Base-by-base conservation (phyloP, 805 yeast genomes). In the Hanseniaspora jakobsenii region DNA sequence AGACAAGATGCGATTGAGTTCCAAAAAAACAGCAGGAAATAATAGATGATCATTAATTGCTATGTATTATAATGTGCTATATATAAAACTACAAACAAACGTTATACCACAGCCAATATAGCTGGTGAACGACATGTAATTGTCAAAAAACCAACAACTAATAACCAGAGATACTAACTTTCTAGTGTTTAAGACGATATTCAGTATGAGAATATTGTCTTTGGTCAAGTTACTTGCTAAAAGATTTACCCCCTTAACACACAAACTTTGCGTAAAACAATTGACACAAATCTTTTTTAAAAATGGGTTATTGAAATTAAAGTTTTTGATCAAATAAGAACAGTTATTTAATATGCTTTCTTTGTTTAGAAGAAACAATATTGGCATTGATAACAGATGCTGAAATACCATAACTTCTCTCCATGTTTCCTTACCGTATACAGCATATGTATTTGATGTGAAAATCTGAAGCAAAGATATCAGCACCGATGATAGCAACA, bases 221-320 rank as follows among this genome's bases (percentile, higher is more conserved):
- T 37, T 28, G 4, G 29, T 26, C 12, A 42, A 23, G n/a, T 42
- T 43, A 16, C 79, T 73, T 0, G 78, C 75, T 19, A 81, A 61
- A 53, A 65, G 65, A 53, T 77, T 78, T 10, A 81, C 89, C 4
- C 89, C 86, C 10, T 72, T 60, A 1, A 78, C 73, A 54, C 93
- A 81, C 3, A 75, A 41, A 50, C 70, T 66, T 57, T 78, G 84
- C 0, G 82, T 73, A 1, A 66, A 13, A 14, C 67, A 66, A 52
- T 77, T 78, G 12, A 65, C 50, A 3, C 60, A 10, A 16, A 75
- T 52, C 51, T 60, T 58, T 16, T 12, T 50, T 2, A 64, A 56
- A 10, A 65, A 28, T 8, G 38, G 21, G 29, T 37, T 51, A 38
- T 40, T 49, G 31, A 43, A 55, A 51, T 23, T 36, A 23, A 28